Conservation (phyloP, 192 early-diverging fungal genomes). For the Umbelopsis ramanniana region DNA sequence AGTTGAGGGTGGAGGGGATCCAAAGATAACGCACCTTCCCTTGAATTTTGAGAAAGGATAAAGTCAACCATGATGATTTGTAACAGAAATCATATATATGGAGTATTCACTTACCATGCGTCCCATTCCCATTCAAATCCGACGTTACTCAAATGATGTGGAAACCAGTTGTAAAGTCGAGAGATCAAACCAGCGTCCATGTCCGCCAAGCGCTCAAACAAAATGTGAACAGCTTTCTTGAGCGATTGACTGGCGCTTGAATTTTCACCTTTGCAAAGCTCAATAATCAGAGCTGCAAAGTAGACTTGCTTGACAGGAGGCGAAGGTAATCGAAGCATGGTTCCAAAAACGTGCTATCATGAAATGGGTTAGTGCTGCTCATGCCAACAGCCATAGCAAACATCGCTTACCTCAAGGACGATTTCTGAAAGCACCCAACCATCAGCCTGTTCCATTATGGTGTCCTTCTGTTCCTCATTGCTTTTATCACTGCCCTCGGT, state of each 20-base stretch:
- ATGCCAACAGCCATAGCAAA: neutral
- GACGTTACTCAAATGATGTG: slow-evolving; percentile 93
- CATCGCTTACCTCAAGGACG: slow-evolving; percentile 34
- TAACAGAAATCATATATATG: neutral
- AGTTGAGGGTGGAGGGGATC: slow-evolving; percentile 60
- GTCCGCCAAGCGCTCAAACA: slow-evolving; percentile 68
- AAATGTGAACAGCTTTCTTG: slow-evolving; percentile 63
- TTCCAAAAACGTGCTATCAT: slow-evolving; percentile 43
- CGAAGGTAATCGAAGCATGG: slow-evolving; percentile 56
- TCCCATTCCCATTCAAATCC: slow-evolving; percentile 88
- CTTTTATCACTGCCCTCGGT: neutral
- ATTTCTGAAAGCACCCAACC: slow-evolving; percentile 38
- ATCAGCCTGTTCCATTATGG: slow-evolving; percentile 24
- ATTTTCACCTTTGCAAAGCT: slow-evolving; percentile 69
- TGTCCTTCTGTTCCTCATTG: slow-evolving; percentile 30
- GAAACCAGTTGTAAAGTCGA: slow-evolving; percentile 87
- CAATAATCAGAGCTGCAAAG: slow-evolving; percentile 74
- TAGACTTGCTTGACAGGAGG: slow-evolving; percentile 67
- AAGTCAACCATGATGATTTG: neutral
- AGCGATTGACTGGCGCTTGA: slow-evolving; percentile 65
- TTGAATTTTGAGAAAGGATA: slow-evolving; percentile 20
- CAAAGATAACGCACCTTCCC: slow-evolving; percentile 56
- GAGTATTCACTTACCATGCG: slow-evolving; percentile 63
- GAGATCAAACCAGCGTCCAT: slow-evolving; percentile 89
- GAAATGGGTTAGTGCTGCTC: neutral